Percentiles rank a stretch among this genome's conserved stretches.
Conservation (phyloP, 2,329 filamentous ascomycete genomes). For the Pseudogymnoascus sp. region DNA sequence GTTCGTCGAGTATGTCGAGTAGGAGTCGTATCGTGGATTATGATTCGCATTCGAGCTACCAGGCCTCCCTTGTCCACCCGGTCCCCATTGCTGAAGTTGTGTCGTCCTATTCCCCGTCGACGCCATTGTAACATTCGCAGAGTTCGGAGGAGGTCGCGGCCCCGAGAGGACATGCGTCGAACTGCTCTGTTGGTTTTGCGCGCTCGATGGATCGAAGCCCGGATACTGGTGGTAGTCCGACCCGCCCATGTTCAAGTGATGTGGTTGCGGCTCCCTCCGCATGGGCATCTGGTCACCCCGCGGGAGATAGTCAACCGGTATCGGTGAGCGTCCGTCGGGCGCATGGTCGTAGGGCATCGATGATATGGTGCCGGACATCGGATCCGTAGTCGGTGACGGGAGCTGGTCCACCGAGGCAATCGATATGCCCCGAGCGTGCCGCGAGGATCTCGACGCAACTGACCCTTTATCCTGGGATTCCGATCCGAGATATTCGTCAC, state of each 20-base stretch:
- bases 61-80: slow-evolving; percentile 45
- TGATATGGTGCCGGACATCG: slow-evolving; percentile 71
- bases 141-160: slow-evolving; percentile 47
- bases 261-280: slow-evolving; percentile 66
- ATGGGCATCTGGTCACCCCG: slow-evolving; percentile 53
- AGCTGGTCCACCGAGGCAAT: slow-evolving; percentile 62
- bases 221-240: slow-evolving; percentile 88
- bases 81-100: slow-evolving; percentile 71
- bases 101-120: slow-evolving; percentile 59
- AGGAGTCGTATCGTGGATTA: slow-evolving; percentile 56
- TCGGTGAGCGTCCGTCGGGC: slow-evolving; percentile 58
- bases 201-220: slow-evolving; percentile 48
- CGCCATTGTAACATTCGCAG: slow-evolving; percentile 61
- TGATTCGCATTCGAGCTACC: slow-evolving; percentile 43
- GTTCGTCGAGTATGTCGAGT: slow-evolving; percentile 32
- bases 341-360: slow-evolving; percentile 79
- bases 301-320: slow-evolving; percentile 65
- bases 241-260: slow-evolving; percentile 71
- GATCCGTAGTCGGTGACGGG: slow-evolving; percentile 51
- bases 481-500: slow-evolving; percentile 48
- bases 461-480: slow-evolving; percentile 55
- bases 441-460: slow-evolving; percentile 60
- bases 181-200: slow-evolving; percentile 38
- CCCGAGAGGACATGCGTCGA: slow-evolving; percentile 48
- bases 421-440: slow-evolving; percentile 67